Base-by-base conservation (phyloP, 768 basidiomycete species). In the Xerocomellus intermedius region DNA sequence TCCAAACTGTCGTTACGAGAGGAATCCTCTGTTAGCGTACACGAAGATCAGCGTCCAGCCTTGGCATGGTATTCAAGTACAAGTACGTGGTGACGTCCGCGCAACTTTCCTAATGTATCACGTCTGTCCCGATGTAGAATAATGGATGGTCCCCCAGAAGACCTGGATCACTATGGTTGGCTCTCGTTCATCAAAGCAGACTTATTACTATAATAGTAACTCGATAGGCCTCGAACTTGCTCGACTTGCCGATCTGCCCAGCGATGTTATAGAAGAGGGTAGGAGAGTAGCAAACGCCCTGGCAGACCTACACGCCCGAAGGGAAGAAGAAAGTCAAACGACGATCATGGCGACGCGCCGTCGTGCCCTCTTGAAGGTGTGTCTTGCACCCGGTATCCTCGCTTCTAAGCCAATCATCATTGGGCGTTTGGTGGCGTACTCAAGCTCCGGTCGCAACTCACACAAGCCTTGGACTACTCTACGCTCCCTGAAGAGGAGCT, bases 171-270 rank as follows among this genome's bases (percentile, higher is more conserved):
- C 67, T 93, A 94, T 63, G 91, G 91, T 90, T 50, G 42, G 59
- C 59, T 57, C 26, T 39, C 54, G 22, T 48, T 36, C 45, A 19
- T 52, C 38, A n/a, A 17, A 50, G 22, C 8, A n/a, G 4, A 16
- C 37, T 16, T 19, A 8, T 4, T 51, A 24, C n/a, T 59, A n/a
- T 22, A 53, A 50, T 22, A 26, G 21, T 19, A 16, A 35, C 35
- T 36, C 35, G n/a, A 22, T 58, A 95, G 95, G 96, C 3, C 75
- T 99, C 12, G 90, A 97, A 61, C 81, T 98, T 26, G 94, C 95
- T 13, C 82, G 83, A 44, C 79, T 96, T 6, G 94, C 93, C 1
- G 92, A 94, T 64, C 76, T 99, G 1, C 96, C 96, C 0, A 58
- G 69, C 0, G 82, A 89, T 44, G 83, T 96, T 13, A 68, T 94